Evolutionary conservation across 2,329 filamentous ascomycete genomes (phyloP).

Genomic region (Colletotrichum magnum): DNA sequence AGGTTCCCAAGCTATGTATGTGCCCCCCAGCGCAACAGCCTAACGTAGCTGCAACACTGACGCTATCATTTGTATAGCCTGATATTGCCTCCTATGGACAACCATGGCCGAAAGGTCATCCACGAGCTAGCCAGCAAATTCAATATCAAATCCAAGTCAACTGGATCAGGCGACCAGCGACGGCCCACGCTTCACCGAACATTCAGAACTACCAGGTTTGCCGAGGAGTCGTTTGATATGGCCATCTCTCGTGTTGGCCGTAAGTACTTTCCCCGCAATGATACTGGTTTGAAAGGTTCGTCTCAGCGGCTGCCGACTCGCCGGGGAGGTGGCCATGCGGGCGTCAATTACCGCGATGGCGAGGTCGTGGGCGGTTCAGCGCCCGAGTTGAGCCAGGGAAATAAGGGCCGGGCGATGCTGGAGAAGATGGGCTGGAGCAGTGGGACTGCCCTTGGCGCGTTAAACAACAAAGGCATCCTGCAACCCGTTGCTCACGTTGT

Average conservation of each 20-base stretch:
- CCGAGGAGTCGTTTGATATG: constrained; percentile 67
- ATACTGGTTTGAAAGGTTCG: constrained; percentile 46
- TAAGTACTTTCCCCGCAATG: constrained; percentile 69
- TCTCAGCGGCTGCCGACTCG: constrained; percentile 31
- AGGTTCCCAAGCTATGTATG: constrained; percentile 53
- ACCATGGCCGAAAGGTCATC: constrained; percentile 80
- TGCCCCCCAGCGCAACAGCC: neutral
- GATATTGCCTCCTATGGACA: constrained; percentile 86
- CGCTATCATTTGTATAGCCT: constrained; percentile 64
- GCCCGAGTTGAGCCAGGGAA: constrained; percentile 85
- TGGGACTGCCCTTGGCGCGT: constrained; percentile 85
- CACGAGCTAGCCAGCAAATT: constrained; percentile 84
- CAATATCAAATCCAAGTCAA: constrained; percentile 86
- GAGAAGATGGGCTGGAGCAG: constrained; percentile 98
- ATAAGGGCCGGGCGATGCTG: constrained; percentile 87
- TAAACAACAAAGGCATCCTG: constrained; percentile 89
- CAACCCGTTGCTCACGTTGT: constrained; percentile 89
- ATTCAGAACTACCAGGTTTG: constrained; percentile 72
- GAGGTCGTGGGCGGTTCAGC: constrained; percentile 90
- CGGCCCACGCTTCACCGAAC: constrained; percentile 86
- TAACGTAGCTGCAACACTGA: neutral
- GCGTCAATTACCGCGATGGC: constrained; percentile 80
- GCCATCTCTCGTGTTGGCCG: constrained; percentile 62
- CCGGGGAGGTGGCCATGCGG: constrained; percentile 49
- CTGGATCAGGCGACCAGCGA: constrained; percentile 79